Base-by-base conservation (phyloP, 371 early-diverging fungal species). In the Mortierella polycephala region DNA sequence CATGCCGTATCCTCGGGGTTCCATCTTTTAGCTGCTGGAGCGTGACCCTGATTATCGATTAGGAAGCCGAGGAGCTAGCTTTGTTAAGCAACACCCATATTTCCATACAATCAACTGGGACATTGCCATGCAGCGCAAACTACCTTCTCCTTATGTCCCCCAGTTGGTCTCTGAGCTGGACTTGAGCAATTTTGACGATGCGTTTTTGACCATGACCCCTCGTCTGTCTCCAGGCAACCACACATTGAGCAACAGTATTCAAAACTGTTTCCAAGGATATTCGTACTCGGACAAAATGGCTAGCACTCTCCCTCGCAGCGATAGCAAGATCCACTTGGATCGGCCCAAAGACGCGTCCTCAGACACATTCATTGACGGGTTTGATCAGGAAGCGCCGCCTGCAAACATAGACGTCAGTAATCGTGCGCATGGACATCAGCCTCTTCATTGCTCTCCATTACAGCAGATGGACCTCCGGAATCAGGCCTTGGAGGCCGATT, bases 51-150 rank as follows among this genome's bases (percentile, higher is more conserved):
- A 66, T 9, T 56, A 71, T 10, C 86, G 95, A 39, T 83, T 94
- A 39, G 94, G 94, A 20, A 71, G 84, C 5, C 77, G 81, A 20
- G 90, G 89, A 7, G 87, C 89, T 0, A 82, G 84, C 14, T 85
- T 87, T 11, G 89, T 95, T 71, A 90, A 91, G 53, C 56, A 82
- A 1, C 94, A 94, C 69, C 84, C 89, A 1, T 95, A 91, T 70
- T 93, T 95, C 70, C 60, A 71, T 0, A 83, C 70, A 10, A 83
- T 93, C 18, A 85, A 88, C 70, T 95, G 94, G 94, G 89, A 91
- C 80, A 81, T 51, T 0, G 74, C 67, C 21, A 46, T 71, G 37
- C 65, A 66, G 5, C 62, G 67, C 7, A 65, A 66, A 20, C 45
- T 81, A 44, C 66, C 65, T 13, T 74, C 70, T 41, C 89, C 87